These are phyloP conservation scores for Coemansia sp. DNA, from an alignment of 192 early-diverging fungal genomes.

Conservation along the genomic window DNA sequence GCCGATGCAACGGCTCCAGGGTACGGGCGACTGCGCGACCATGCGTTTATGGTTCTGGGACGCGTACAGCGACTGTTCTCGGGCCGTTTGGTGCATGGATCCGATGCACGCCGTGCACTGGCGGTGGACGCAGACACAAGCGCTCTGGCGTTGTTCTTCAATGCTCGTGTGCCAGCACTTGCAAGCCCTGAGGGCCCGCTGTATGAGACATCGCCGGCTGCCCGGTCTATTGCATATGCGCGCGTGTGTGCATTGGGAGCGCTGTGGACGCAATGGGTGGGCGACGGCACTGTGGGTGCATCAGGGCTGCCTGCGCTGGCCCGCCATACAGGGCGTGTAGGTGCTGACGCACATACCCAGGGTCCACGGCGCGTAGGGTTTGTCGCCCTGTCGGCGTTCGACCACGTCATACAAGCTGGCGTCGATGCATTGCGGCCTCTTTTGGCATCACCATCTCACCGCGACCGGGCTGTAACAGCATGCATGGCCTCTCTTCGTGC, in stretches of 20 bases:
- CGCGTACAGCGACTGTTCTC: conserved; percentile 32
- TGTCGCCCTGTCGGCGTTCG: conserved; percentile 47
- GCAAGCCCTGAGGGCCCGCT: neutral
- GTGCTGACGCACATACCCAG: neutral
- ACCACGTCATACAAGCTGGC: conserved; percentile 47
- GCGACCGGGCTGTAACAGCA: conserved; percentile 18
- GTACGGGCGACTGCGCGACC: conserved; percentile 30
- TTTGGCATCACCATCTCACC: conserved; percentile 19
- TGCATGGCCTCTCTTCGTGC: conserved; percentile 27
- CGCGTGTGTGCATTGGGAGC: conserved; percentile 37
- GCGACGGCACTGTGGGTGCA: conserved; percentile 26
- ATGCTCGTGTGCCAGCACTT: conserved; percentile 15
- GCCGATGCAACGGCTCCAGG: conserved; percentile 1
- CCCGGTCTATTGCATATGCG: conserved; percentile 36
- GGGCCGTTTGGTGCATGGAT: conserved; percentile 16
- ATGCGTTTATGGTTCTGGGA: conserved; percentile 40
- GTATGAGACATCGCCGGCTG: conserved; percentile 22
- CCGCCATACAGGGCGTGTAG: conserved; percentile 15
- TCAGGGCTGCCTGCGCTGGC: conserved; percentile 16
- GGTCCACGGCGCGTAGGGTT: conserved; percentile 23
- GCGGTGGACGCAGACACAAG: neutral
- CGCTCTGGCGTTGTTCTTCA: conserved; percentile 25
- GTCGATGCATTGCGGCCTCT: conserved; percentile 32
- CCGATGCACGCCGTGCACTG: conserved; percentile 16
- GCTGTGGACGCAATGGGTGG: conserved; percentile 45